Conservation (phyloP, 192 early-diverging fungal genomes). For the Rhizophagus prolifer region DNA sequence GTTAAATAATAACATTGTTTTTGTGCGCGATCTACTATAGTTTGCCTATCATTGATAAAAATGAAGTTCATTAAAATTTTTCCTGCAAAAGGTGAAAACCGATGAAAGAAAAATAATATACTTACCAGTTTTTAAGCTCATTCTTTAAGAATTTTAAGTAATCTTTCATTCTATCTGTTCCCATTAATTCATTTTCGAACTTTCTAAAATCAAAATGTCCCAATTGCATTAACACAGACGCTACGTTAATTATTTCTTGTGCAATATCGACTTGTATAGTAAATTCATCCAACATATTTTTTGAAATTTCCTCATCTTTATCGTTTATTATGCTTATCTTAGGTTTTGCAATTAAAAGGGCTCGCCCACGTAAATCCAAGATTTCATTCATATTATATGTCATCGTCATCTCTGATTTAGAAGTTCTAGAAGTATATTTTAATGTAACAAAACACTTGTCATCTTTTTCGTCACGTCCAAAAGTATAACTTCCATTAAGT, state of each 20-base stretch:
- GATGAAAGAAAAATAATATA: not conserved
- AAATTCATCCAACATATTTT: constrained; percentile 21
- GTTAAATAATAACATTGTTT: constrained; percentile 28
- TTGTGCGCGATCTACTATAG: constrained; percentile 1
- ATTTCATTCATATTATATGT: constrained; percentile 25
- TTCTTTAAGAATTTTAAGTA: not conserved
- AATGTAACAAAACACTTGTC: constrained; percentile 25
- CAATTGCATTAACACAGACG: constrained; percentile 17
- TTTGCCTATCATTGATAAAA: not conserved
- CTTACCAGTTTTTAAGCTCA: constrained; percentile 7
- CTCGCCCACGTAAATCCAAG: constrained; percentile 30
- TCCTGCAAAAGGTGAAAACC: not conserved
- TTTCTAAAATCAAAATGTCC: constrained; percentile 30
- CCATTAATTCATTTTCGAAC: not conserved
- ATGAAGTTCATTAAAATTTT: not conserved
- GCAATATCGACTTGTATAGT: constrained; percentile 29
- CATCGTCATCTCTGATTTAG: no score
- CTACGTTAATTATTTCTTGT: constrained; percentile 25
- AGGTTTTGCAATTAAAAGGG: constrained; percentile 29
- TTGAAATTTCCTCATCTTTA: not conserved
- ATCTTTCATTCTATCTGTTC: not conserved
- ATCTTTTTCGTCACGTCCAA: constrained; percentile 9
- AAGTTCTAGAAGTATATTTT: not conserved
- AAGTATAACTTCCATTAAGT: constrained; percentile 19
- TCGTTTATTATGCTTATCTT: not conserved